Evolutionary conservation across 768 basidiomycete species (phyloP).

Genomic region (Amanita polypyramis): DNA sequence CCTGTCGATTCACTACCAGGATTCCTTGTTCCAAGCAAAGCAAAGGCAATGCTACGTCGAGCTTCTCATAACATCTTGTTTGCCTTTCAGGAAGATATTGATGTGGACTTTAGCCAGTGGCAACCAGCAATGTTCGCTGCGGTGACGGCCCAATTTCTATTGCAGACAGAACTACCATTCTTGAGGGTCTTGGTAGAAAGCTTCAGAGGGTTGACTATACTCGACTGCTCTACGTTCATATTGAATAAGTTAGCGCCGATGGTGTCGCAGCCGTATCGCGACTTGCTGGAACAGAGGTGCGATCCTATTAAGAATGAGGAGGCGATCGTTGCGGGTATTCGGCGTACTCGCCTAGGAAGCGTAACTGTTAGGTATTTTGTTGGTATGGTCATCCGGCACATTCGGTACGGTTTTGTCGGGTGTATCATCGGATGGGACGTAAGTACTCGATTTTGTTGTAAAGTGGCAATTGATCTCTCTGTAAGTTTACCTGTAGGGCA

Average conservation of each 20-base stretch:
- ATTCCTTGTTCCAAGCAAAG: conserved; percentile 9
- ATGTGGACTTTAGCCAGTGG: conserved; percentile 13
- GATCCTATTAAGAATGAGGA: conserved; percentile 21
- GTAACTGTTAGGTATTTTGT: conserved; percentile 30
- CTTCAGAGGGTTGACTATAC: conserved; percentile 22
- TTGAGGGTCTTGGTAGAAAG: conserved; percentile 13
- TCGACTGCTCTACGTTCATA: conserved; percentile 33
- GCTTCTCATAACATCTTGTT: conserved; percentile 15
- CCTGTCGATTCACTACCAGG: conserved; percentile 3
- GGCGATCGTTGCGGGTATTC: conserved; percentile 16
- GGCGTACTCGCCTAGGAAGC: conserved; percentile 14
- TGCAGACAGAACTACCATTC: conserved; percentile 21
- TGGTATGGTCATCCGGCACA: conserved; percentile 37
- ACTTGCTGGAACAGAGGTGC: conserved; percentile 21
- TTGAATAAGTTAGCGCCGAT: conserved; percentile 25
- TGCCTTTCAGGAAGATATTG: conserved; percentile 13
- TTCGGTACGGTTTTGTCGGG: conserved; percentile 27
- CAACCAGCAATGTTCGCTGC: conserved; percentile 25
- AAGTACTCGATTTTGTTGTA: conserved; percentile 9
- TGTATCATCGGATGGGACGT: conserved; percentile 44
- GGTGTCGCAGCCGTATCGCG: conserved; percentile 15
- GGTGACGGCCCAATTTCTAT: conserved; percentile 25
- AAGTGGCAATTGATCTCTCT: neutral
- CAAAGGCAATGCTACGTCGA: conserved; percentile 12
- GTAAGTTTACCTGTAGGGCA: conserved; percentile 25